These are phyloP conservation scores for Pythium rhizo-oryzae DNA, from an alignment of 352 stramenopile genomes.

Conservation along the genomic window DNA sequence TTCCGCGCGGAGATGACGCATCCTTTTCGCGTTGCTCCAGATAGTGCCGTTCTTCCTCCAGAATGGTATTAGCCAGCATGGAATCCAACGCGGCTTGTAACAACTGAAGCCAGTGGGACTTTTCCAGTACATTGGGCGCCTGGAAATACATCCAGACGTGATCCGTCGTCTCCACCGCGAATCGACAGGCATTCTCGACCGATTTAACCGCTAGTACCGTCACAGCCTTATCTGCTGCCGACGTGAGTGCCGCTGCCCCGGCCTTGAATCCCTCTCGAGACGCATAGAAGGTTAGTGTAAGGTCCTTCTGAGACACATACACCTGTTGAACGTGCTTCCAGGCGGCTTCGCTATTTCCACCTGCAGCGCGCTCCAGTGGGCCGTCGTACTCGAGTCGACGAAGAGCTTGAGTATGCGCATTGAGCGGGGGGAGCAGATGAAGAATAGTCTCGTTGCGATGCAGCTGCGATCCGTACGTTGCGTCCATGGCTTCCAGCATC, in stretches of 20 bases:
- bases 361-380: conserved; percentile 16
- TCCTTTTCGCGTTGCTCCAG: background rate
- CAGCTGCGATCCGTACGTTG: conserved; percentile 30
- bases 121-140: conserved; percentile 27
- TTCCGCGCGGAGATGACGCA: background rate
- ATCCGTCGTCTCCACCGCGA: conserved; percentile 43
- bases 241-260: conserved; percentile 25
- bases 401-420: conserved; percentile 23
- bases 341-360: conserved; percentile 25
- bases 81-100: conserved; percentile 38
- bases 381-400: conserved; percentile 29
- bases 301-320: conserved; percentile 48
- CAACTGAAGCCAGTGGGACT: conserved; percentile 35
- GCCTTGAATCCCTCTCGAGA: conserved; percentile 64
- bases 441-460: conserved; percentile 24
- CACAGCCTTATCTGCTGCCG: conserved; percentile 26
- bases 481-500: conserved; percentile 37
- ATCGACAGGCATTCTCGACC: conserved; percentile 22
- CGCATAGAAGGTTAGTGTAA: conserved; percentile 55
- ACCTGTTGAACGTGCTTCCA: conserved; percentile 46
- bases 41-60: conserved; percentile 23
- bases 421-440: conserved; percentile 21
- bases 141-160: conserved; percentile 39
- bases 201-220: conserved; percentile 39
- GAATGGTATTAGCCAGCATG: conserved; percentile 24